Conservation (phyloP, 257 asterid genomes). For the Solanum etuberosum region DNA sequence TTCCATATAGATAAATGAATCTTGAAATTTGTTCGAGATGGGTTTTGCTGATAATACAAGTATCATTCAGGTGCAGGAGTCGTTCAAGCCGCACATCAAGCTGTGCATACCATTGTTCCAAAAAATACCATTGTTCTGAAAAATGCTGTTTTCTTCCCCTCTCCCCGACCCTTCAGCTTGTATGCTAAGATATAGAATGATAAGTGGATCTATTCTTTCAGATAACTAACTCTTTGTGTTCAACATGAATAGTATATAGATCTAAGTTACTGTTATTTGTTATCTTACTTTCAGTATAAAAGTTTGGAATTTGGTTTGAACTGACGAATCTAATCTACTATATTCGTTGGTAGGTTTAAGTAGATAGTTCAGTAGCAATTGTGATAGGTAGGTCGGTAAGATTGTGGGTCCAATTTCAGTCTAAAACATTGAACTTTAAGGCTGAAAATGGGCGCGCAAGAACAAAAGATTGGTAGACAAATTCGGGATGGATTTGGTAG, state of each 20-base stretch:
- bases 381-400: constrained; percentile 13
- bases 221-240: neutral
- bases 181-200: neutral
- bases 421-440: constrained; percentile 6
- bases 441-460: neutral
- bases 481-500: constrained; percentile 2
- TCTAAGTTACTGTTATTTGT: neutral
- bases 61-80: neutral
- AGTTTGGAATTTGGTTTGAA: neutral
- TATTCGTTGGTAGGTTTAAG: neutral
- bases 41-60: neutral
- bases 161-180: neutral
- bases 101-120: neutral
- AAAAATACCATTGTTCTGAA: neutral
- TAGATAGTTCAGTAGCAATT: neutral
- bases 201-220: neutral
- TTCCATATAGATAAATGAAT: neutral
- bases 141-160: neutral
- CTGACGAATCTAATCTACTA: neutral
- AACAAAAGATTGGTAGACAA: neutral
- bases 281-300: neutral
- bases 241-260: neutral
- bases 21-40: neutral
- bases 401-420: constrained; percentile 24
- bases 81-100: neutral